A percentile compares a stretch with the other conserved stretches of the same genome.
phyloP scores from a whole-genome alignment of 768 basidiomycete genomes.

The Clavaria fumosa region DNA sequence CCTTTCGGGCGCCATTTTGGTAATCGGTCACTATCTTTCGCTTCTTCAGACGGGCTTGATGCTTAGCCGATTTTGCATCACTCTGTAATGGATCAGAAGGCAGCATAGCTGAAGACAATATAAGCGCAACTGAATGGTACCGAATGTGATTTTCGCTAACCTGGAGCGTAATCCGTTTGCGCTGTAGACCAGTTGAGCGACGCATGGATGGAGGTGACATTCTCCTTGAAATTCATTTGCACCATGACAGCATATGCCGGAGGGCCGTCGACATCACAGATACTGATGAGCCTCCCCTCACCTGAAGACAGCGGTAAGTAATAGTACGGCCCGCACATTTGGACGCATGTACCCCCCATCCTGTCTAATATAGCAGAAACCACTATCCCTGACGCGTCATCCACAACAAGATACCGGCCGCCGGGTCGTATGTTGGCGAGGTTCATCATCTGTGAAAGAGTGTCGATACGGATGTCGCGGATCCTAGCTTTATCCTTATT shows the following conservation, averaged over 20 bases:
- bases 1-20: conserved; percentile 51
- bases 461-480: conserved; percentile 74
- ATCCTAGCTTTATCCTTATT: conserved; percentile 68
- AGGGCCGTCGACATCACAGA: conserved; percentile 84
- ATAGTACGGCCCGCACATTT: no score
- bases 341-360: conserved; percentile 61
- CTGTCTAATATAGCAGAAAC: conserved; percentile 76
- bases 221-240: conserved; percentile 72
- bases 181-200: conserved; percentile 87
- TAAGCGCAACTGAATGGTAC: no score
- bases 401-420: conserved; percentile 77
- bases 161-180: conserved; percentile 57
- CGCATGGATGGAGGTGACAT: conserved; percentile 37
- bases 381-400: conserved; percentile 82
- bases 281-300: conserved; percentile 63
- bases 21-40: conserved; percentile 55
- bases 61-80: conserved; percentile 53
- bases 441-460: conserved; percentile 77
- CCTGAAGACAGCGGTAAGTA: no score
- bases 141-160: conserved; percentile 21
- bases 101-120: no score
- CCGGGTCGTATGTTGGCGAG: conserved; percentile 74
- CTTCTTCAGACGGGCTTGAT: conserved; percentile 57
- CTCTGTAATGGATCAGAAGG: no score
- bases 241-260: conserved; percentile 76